These are phyloP conservation scores for Metarhizium guizhouense DNA, from an alignment of 2,329 filamentous ascomycete genomes.

Conservation along the genomic window DNA sequence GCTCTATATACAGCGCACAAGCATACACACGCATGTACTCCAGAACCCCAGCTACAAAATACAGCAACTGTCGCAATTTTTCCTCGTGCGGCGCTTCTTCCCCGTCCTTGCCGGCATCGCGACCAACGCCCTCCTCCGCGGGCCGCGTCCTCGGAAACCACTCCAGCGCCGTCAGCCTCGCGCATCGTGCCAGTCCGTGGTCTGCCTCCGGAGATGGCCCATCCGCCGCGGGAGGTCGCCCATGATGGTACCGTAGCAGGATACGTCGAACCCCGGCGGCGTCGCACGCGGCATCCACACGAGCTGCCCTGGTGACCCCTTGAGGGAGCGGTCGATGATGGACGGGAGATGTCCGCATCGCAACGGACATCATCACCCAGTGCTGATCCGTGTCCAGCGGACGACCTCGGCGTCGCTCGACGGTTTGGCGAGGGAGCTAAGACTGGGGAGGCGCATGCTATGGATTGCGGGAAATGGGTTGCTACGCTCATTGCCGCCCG, in stretches of 20 bases:
- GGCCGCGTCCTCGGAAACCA: neutral
- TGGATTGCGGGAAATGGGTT: too few relatives aligned
- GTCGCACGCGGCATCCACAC: neutral
- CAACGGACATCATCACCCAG: too few relatives aligned
- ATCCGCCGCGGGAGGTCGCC: neutral
- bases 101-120: neutral
- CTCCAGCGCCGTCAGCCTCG: neutral
- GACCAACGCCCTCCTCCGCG: neutral
- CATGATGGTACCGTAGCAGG: neutral
- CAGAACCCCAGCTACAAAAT: slow-evolving; percentile 2
- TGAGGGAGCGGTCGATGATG: too few relatives aligned
- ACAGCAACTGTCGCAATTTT: neutral
- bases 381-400: too few relatives aligned
- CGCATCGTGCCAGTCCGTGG: neutral
- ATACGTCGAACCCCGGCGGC: neutral
- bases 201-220: neutral
- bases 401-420: too few relatives aligned
- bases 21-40: too few relatives aligned
- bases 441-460: too few relatives aligned
- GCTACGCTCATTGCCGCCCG: too few relatives aligned
- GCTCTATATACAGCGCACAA: neutral
- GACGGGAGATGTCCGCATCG: too few relatives aligned
- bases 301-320: too few relatives aligned
- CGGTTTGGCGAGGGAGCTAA: too few relatives aligned
- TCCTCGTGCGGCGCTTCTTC: neutral